Conservation (phyloP, 2,329 filamentous ascomycete species). For the Aspergillus udagawae region DNA sequence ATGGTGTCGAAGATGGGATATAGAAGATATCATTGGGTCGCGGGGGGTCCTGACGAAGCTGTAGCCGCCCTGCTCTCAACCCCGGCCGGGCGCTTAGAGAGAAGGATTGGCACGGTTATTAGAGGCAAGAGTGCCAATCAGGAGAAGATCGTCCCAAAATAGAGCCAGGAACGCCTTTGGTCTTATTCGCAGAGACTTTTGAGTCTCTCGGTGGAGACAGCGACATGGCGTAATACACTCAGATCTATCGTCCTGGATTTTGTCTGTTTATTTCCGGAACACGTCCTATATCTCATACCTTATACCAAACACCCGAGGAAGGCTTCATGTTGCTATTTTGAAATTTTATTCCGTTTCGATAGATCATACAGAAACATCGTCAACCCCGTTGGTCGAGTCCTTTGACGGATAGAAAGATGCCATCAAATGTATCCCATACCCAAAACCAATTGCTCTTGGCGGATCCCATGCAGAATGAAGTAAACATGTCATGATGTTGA, state of each 20-base stretch:
- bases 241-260: too few relatives aligned
- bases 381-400: neutral
- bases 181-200: neutral
- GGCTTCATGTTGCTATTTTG: neutral
- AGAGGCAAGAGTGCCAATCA: neutral
- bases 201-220: neutral
- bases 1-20: conserved; percentile 1
- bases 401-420: neutral
- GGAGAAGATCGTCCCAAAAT: neutral
- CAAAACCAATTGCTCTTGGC: neutral
- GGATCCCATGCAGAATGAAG: neutral
- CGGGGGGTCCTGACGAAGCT: conserved; percentile 1
- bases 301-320: neutral
- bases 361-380: neutral
- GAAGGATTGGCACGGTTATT: neutral
- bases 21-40: conserved; percentile 12
- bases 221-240: too few relatives aligned
- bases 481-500: conserved; percentile 7
- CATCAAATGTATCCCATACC: neutral
- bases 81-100: neutral
- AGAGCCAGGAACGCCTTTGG: neutral
- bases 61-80: conserved; percentile 12
- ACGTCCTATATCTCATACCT: neutral
- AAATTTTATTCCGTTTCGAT: neutral
- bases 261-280: neutral